Evolutionary conservation across 768 basidiomycete genomes (phyloP).

Genomic region (Nidula microcarpa): DNA sequence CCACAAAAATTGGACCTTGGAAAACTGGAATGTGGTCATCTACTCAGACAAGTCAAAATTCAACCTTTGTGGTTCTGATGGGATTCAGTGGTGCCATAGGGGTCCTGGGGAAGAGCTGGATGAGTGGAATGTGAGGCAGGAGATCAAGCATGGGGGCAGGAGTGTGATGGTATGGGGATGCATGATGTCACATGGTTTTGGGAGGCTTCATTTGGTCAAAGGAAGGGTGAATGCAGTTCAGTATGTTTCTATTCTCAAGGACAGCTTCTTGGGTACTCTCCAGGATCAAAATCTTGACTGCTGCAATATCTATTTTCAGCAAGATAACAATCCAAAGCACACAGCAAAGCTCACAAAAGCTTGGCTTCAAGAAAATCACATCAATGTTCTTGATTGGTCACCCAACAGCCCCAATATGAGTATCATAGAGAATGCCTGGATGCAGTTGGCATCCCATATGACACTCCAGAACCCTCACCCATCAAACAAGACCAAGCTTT

Average conservation of each 20-base stretch:
- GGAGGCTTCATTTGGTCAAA: conserved; percentile 21
- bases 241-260: conserved; percentile 23
- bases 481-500: conserved; percentile 14
- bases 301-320: conserved; percentile 21
- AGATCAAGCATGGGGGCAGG: conserved; percentile 30
- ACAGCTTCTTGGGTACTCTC: conserved; percentile 20
- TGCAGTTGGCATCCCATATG: conserved; percentile 16
- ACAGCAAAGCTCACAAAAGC: conserved; percentile 15
- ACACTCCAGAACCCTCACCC: conserved; percentile 8
- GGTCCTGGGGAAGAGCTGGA: conserved; percentile 18
- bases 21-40: conserved; percentile 21
- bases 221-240: conserved; percentile 22
- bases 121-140: conserved; percentile 15
- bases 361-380: conserved; percentile 23
- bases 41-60: conserved; percentile 31
- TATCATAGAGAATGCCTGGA: conserved; percentile 29
- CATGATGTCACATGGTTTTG: conserved; percentile 21
- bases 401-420: conserved; percentile 29
- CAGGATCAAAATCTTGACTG: conserved; percentile 12
- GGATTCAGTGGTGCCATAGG: conserved; percentile 23
- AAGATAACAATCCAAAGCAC: conserved; percentile 37
- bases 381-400: conserved; percentile 25
- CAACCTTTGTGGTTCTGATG: conserved; percentile 26
- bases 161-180: conserved; percentile 32
- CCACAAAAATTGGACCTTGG: conserved; percentile 22